Percentiles rank a stretch among this genome's conserved stretches.
phyloP scores from a whole-genome alignment of 306 rosid species.

The Pterocarpus santalinus region DNA sequence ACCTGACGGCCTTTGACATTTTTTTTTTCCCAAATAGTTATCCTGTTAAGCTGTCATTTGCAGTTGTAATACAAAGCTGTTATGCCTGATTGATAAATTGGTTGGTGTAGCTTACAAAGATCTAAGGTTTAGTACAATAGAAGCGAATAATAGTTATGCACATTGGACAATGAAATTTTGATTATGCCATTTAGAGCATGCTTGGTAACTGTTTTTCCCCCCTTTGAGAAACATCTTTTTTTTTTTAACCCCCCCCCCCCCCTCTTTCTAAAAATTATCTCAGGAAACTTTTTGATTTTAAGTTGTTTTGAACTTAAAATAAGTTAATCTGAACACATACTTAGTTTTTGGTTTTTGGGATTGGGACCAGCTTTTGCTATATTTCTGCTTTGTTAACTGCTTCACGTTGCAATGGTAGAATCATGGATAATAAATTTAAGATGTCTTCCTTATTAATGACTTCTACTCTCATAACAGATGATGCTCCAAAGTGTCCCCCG shows the following conservation, averaged over 20 bases:
- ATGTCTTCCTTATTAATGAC: not conserved
- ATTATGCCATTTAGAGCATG: not conserved
- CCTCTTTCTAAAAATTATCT: too few relatives aligned
- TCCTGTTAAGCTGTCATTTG: conserved; percentile 5
- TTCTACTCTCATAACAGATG: too few relatives aligned
- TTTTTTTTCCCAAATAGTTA: conserved; percentile 8
- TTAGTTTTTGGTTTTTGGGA: conserved; percentile 6
- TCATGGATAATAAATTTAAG: not conserved
- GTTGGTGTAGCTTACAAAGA: conserved; percentile 23
- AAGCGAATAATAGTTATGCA: not conserved
- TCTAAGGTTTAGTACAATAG: conserved; percentile 5
- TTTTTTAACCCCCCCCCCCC: too few relatives aligned
- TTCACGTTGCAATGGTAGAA: not conserved
- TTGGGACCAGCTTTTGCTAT: conserved; percentile 1
- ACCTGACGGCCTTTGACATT: conserved; percentile 12
- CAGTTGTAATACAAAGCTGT: not conserved
- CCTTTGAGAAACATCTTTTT: too few relatives aligned
- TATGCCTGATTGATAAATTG: conserved; percentile 1
- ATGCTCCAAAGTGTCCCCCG: too few relatives aligned
- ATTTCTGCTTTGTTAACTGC: not conserved
- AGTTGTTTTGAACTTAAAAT: not conserved
- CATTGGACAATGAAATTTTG: conserved; percentile 15
- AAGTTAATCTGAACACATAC: not conserved
- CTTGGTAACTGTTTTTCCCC: not conserved
- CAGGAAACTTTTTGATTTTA: too few relatives aligned